phyloP scores from a whole-genome alignment of 345 rosid species.

The Dovyalis caffra region DNA sequence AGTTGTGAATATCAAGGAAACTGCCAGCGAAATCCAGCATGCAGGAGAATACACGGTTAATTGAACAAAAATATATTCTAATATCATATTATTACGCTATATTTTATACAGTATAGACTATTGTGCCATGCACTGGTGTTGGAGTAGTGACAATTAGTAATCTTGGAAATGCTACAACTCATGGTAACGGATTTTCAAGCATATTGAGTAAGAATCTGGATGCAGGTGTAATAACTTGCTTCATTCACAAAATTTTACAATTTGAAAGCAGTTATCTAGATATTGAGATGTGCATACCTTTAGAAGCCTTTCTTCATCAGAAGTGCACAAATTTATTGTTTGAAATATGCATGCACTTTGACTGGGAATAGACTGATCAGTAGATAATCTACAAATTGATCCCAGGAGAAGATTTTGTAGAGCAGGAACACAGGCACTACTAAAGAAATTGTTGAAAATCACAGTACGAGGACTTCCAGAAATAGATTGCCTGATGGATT shows the following conservation, averaged over 20 bases:
- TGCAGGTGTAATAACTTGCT: neutral
- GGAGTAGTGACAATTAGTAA: neutral
- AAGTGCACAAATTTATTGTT: slow-evolving; percentile 42
- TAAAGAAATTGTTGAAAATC: slow-evolving; percentile 46
- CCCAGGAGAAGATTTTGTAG: slow-evolving; percentile 43
- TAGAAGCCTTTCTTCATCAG: slow-evolving; percentile 37
- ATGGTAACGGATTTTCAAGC: neutral
- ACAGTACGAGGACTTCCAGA: slow-evolving; percentile 49
- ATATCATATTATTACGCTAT: neutral
- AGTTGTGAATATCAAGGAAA: neutral
- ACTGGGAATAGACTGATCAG: slow-evolving; percentile 41
- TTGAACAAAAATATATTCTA: neutral
- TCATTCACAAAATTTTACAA: neutral
- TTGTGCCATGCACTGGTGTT: neutral
- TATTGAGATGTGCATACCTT: slow-evolving; percentile 41
- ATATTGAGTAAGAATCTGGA: neutral
- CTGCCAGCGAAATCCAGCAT: neutral
- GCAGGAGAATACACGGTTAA: neutral
- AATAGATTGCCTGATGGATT: slow-evolving; percentile 58
- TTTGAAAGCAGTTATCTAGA: neutral
- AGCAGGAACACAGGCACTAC: slow-evolving; percentile 22
- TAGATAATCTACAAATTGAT: slow-evolving; percentile 45
- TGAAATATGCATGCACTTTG: slow-evolving; percentile 54
- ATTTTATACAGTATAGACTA: neutral
- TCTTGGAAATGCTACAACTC: neutral